Base-by-base conservation (phyloP, 2,329 filamentous ascomycete species). In the Aspergillus flavus region DNA sequence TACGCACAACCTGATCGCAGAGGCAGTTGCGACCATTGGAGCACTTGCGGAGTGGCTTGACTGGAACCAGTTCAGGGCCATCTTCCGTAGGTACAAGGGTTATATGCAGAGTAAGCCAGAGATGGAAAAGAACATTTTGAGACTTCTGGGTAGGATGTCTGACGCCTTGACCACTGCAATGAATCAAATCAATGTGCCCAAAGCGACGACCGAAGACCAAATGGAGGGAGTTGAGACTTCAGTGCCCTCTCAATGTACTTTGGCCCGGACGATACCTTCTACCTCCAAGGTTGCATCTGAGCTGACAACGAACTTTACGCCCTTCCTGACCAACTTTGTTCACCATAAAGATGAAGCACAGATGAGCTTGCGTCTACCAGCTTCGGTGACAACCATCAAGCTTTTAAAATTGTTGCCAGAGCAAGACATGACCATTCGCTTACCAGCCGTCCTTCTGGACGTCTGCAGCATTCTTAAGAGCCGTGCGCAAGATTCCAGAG, bases 281-380 rank as follows among this genome's bases (percentile, higher is more conserved):
- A 78, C 85, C 64, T 80, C 87, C 11, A 92, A 92, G 75, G 82
- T 96, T 39, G 82, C 86, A 19, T 84, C 86, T 1, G 93, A 97
- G 69, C 82, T 98, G 58, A 85, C 87, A 46, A 86, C 87, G 23
- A 89, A 89, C 65, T 91, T 97, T 70, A 80, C 97, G 43, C 93
- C 94, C 0, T 87, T 91, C 21, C 80, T 99, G 36, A 85, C 90
- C n/a, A 87, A 88, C 53, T 95, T 97, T 74, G 86, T 98, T 32
- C 94, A 97, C 71, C 89, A 96, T 71, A 98, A 97, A 77, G 92
- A 98, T 67, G 95, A 99, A 75, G 89, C 93, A 1, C 94, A 93
- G 57, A 94, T 99, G 77, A 97, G 94, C 79, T 87, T 95, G 58
- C 92, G 95, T 76, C 90, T 97, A 39, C 94, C 94, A 0, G 91